A percentile compares a stretch with the other conserved stretches of the same genome.
Conservation (phyloP, 2,329 filamentous ascomycete species). For the Gaeumannomyces tritici region DNA sequence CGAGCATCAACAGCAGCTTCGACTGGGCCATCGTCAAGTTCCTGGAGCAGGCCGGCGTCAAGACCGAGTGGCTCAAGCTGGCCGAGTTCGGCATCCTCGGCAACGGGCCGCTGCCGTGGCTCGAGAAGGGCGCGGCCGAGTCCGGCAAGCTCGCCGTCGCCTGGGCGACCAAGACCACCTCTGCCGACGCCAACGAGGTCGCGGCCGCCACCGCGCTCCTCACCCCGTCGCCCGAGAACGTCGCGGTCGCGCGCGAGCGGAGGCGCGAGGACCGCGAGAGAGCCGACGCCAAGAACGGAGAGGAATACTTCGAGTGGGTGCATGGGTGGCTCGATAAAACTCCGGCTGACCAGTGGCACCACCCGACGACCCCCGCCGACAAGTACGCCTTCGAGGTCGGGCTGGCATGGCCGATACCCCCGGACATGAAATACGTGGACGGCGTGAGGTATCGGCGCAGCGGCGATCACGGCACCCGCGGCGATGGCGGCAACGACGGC, state of each 20-base stretch:
- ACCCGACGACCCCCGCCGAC: too few species aligned
- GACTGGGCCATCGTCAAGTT: constrained; percentile 45
- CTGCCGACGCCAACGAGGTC: neutral
- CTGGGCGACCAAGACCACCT: constrained; percentile 5
- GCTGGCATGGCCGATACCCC: too few species aligned
- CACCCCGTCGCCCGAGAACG: neutral
- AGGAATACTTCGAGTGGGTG: neutral
- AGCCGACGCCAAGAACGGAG: neutral
- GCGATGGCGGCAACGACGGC: too few species aligned
- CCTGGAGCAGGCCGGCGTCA: constrained; percentile 40
- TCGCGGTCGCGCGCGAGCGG: neutral
- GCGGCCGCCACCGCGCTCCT: neutral
- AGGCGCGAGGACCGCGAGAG: neutral
- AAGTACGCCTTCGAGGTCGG: neutral
- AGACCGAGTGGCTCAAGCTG: constrained; percentile 32
- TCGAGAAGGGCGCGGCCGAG: constrained; percentile 40
- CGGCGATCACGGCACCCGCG: too few species aligned
- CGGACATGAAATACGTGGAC: too few species aligned
- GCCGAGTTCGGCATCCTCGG: constrained; percentile 33
- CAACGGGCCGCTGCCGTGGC: constrained; percentile 46
- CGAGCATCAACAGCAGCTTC: constrained; percentile 42
- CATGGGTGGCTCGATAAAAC: too few species aligned
- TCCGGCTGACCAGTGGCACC: too few species aligned
- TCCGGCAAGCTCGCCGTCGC: constrained; percentile 20
- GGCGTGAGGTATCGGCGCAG: too few species aligned